phyloP scores from a whole-genome alignment of 192 early-diverging fungal species.

The Umbelopsis isabellina region DNA sequence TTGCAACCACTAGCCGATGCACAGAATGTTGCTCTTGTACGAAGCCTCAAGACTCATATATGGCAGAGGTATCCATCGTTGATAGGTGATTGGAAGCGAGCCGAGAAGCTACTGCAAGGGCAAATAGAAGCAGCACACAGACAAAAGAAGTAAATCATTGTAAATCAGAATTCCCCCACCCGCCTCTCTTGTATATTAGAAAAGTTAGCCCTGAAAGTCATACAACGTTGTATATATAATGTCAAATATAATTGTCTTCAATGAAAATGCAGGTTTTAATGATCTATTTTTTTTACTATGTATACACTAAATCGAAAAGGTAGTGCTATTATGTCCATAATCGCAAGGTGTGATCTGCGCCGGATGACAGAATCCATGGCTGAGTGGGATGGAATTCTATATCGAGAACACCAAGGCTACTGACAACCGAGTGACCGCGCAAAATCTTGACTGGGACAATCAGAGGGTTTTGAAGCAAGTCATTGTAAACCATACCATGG shows the following conservation, averaged over 20 bases:
- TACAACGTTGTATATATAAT: too few relatives aligned
- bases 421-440: conserved; percentile 66
- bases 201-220: too few relatives aligned
- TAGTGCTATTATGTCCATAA: conserved; percentile 71
- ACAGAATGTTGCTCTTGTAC: neutral
- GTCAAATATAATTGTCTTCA: neutral
- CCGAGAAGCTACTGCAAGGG: neutral
- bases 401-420: conserved; percentile 34
- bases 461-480: conserved; percentile 94
- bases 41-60: neutral
- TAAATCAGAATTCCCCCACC: too few relatives aligned
- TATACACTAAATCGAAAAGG: neutral
- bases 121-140: neutral
- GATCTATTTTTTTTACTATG: conserved; percentile 4
- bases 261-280: conserved; percentile 18
- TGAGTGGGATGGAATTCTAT: conserved; percentile 93
- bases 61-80: neutral
- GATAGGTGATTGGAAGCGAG: neutral
- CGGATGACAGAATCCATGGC: conserved; percentile 95
- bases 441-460: conserved; percentile 98
- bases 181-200: too few relatives aligned
- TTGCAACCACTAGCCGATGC: neutral
- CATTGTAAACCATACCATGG: conserved; percentile 98
- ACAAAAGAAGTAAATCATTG: too few relatives aligned
- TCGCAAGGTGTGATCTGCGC: conserved; percentile 88